These are phyloP conservation scores for Candida khao-thaluensis DNA, from an alignment of 805 yeast genomes.

Conservation along the genomic window DNA sequence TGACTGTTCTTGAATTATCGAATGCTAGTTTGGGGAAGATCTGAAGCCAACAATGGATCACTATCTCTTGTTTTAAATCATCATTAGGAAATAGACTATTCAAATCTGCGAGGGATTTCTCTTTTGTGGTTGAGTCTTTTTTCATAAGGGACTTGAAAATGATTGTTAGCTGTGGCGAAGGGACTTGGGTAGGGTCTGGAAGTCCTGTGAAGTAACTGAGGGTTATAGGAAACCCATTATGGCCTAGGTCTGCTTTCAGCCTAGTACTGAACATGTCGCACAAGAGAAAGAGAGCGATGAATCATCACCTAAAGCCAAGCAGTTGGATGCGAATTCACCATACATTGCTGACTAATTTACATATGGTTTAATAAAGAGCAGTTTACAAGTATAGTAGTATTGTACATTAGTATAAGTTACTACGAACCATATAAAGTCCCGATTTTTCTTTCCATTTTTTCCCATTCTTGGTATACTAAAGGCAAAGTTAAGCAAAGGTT, in stretches of 20 bases:
- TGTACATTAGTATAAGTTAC: too few species aligned
- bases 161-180: conserved; percentile 52
- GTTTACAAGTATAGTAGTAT: too few species aligned
- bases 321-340: too few species aligned
- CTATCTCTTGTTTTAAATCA: conserved; percentile 45
- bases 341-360: too few species aligned
- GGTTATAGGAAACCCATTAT: conserved; percentile 52
- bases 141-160: conserved; percentile 76
- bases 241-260: conserved; percentile 24
- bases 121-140: conserved; percentile 81
- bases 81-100: conserved; percentile 31
- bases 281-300: background rate
- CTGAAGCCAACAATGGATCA: conserved; percentile 71
- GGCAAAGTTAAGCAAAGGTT: conserved; percentile 1
- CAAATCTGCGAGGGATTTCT: conserved; percentile 65
- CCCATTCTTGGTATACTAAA: too few species aligned
- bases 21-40: conserved; percentile 76
- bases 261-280: conserved; percentile 9
- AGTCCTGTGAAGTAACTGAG: conserved; percentile 73
- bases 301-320: background rate
- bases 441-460: too few species aligned
- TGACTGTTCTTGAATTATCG: conserved; percentile 65
- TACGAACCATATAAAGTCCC: too few species aligned
- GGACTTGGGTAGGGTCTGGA: conserved; percentile 51
- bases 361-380: too few species aligned